Evolutionary conservation across 2,329 filamentous ascomycete species (phyloP).

Genomic region (Aspergillus texensis): DNA sequence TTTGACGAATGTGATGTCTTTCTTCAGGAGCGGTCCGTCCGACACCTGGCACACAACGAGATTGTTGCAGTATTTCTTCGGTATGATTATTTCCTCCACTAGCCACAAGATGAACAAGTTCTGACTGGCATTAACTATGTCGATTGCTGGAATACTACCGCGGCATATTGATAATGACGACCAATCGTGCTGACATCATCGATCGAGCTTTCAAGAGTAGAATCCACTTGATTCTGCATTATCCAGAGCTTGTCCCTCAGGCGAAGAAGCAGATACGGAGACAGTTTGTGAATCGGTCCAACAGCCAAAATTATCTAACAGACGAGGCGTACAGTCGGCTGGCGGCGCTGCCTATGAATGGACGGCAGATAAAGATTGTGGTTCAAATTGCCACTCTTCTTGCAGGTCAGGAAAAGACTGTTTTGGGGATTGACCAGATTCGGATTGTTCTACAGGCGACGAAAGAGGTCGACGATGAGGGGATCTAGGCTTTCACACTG

Average conservation of each 20-base stretch:
- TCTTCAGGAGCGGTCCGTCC: conserved; percentile 1
- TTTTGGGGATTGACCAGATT: background rate
- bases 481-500: too few relatives aligned
- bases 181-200: conserved; percentile 51
- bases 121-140: background rate
- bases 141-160: conserved; percentile 1
- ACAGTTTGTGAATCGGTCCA: too few relatives aligned
- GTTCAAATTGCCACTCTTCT: conserved; percentile 12
- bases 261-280: too few relatives aligned
- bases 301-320: too few relatives aligned
- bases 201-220: conserved; percentile 53
- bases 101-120: background rate
- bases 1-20: conserved; percentile 8
- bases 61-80: background rate
- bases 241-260: conserved; percentile 30
- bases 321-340: background rate
- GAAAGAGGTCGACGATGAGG: too few relatives aligned
- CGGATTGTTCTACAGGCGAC: background rate
- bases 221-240: conserved; percentile 54
- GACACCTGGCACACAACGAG: background rate
- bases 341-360: conserved; percentile 10
- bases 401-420: background rate
- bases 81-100: conserved; percentile 7
- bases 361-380: conserved; percentile 18
- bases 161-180: conserved; percentile 49